These are phyloP conservation scores for Metroxylon sagu DNA, from an alignment of 176 grass and related monocot genomes.

Conservation along the genomic window DNA sequence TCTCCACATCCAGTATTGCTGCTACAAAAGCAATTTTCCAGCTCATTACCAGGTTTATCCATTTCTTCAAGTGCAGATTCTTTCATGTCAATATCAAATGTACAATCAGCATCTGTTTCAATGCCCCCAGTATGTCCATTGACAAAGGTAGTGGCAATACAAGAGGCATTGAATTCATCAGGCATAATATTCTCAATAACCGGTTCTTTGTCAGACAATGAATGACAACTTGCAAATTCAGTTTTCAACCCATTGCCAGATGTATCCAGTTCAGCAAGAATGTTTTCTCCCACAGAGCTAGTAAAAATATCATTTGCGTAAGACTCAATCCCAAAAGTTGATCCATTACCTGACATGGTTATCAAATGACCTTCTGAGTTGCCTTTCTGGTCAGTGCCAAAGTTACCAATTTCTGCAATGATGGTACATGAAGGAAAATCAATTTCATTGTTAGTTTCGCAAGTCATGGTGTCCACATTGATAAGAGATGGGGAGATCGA, in stretches of 20 bases:
- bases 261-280: conserved; percentile 30
- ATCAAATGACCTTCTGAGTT: conserved; percentile 12
- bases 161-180: conserved; percentile 26
- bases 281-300: conserved; percentile 21
- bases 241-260: conserved; percentile 28
- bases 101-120: conserved; percentile 39
- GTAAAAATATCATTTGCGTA: conserved; percentile 22
- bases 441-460: background rate
- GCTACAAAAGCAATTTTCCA: conserved; percentile 37
- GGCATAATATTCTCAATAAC: conserved; percentile 19
- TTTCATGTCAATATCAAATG: conserved; percentile 75
- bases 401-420: conserved; percentile 36
- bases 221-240: conserved; percentile 14
- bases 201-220: conserved; percentile 22
- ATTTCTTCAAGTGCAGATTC: conserved; percentile 39
- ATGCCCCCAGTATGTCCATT: conserved; percentile 27
- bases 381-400: conserved; percentile 21
- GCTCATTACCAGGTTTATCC: conserved; percentile 28
- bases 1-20: conserved; percentile 16
- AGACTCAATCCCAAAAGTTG: conserved; percentile 14
- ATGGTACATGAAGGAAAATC: conserved; percentile 13
- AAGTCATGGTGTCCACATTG: conserved; percentile 11
- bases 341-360: conserved; percentile 22
- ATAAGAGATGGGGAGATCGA: conserved; percentile 22
- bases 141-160: conserved; percentile 26